These are phyloP conservation scores for Fusarium sp. DNA, from an alignment of 2,329 filamentous ascomycete genomes.

Conservation along the genomic window DNA sequence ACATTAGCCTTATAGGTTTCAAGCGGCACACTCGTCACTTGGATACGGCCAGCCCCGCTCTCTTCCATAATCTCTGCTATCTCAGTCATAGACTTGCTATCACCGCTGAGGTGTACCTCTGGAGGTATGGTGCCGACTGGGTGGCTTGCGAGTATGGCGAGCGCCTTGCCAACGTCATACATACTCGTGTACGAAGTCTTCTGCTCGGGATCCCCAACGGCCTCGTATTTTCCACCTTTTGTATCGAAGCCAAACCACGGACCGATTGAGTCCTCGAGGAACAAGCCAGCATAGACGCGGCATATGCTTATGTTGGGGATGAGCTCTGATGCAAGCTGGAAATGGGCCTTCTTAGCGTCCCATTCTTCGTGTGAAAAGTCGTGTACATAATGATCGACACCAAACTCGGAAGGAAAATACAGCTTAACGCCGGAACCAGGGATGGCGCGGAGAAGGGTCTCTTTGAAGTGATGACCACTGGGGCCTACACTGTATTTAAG, in stretches of 20 bases:
- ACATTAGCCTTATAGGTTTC: neutral
- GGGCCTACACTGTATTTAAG: neutral
- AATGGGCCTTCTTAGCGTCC: neutral
- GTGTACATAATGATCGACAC: neutral
- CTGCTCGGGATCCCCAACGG: neutral
- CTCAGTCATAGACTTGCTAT: neutral
- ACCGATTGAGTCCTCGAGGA: neutral
- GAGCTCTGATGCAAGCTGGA: neutral
- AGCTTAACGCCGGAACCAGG: neutral
- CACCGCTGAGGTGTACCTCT: neutral
- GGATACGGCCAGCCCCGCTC: neutral
- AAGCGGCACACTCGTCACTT: neutral
- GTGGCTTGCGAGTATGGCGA: neutral
- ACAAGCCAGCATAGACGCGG: neutral
- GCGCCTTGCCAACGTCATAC: neutral
- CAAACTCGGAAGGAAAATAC: conserved; percentile 1
- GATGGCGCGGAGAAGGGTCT: neutral
- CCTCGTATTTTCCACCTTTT: neutral
- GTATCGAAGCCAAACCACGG: neutral
- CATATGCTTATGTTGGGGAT: neutral
- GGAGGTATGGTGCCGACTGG: neutral
- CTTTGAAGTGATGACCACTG: neutral
- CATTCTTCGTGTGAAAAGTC: neutral
- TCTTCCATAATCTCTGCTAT: conserved; percentile 1
- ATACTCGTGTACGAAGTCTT: neutral